phyloP scores from a whole-genome alignment of 2,329 filamentous ascomycete genomes.

The Colletotrichum sp. region DNA sequence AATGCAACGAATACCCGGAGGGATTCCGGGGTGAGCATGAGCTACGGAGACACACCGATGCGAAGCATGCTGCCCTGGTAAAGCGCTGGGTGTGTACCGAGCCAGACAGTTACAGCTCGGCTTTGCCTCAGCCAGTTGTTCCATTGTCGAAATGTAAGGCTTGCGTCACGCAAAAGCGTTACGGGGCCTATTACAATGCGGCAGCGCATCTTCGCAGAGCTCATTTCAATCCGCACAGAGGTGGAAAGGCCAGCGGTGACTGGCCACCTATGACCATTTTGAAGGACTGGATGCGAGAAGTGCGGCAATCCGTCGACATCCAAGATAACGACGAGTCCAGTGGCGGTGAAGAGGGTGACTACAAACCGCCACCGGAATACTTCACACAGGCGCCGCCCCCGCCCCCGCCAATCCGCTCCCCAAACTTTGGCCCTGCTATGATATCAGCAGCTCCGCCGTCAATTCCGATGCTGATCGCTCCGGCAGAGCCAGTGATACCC shows the following conservation, averaged over 20 bases:
- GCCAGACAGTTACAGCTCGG: conserved; percentile 40
- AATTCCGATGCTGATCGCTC: not conserved
- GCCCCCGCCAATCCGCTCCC: conserved; percentile 5
- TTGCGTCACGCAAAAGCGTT: conserved; percentile 60
- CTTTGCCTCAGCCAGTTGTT: conserved; percentile 51
- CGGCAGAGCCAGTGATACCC: not conserved
- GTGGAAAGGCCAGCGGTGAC: conserved; percentile 61
- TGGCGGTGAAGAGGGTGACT: conserved; percentile 50
- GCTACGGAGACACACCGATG: conserved; percentile 69
- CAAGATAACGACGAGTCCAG: conserved; percentile 53
- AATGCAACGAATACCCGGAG: conserved; percentile 81
- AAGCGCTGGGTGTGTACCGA: conserved; percentile 62
- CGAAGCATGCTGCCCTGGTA: conserved; percentile 59
- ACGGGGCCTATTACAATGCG: conserved; percentile 64
- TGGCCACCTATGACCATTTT: conserved; percentile 63
- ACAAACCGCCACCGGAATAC: conserved; percentile 16
- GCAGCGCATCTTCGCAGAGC: conserved; percentile 62
- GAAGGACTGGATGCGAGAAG: conserved; percentile 66
- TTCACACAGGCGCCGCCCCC: conserved; percentile 7
- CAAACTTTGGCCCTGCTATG: not conserved
- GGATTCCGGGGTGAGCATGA: conserved; percentile 94
- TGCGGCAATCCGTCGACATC: conserved; percentile 51
- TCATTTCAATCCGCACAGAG: conserved; percentile 60
- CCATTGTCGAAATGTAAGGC: conserved; percentile 61
- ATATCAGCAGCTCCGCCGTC: conserved; percentile 5